A percentile compares a stretch with the other conserved stretches of the same genome.
phyloP scores from a whole-genome alignment of 768 basidiomycete species.

The Lentinula detonsa region DNA sequence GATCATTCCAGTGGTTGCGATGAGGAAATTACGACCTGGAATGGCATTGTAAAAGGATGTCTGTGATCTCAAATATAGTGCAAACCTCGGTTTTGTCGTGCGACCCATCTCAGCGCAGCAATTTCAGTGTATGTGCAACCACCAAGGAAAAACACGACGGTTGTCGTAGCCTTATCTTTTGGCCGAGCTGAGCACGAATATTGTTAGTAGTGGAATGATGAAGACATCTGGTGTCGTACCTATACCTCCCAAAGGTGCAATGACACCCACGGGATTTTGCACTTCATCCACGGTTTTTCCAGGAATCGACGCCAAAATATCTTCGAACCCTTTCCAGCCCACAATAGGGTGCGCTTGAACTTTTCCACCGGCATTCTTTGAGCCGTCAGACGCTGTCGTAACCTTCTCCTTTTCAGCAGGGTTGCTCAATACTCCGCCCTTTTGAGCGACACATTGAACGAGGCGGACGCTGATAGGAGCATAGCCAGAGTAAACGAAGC shows the following conservation, averaged over 20 bases:
- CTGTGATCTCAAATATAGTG: slow-evolving; percentile 13
- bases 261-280: slow-evolving; percentile 29
- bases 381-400: not conserved
- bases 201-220: not conserved
- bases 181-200: slow-evolving; percentile 29
- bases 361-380: slow-evolving; percentile 35
- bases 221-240: slow-evolving; percentile 19
- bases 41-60: slow-evolving; percentile 7
- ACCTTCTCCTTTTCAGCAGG: slow-evolving; percentile 56
- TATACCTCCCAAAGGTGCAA: not conserved
- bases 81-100: slow-evolving; percentile 75
- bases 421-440: slow-evolving; percentile 82
- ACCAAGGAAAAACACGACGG: slow-evolving; percentile 93
- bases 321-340: slow-evolving; percentile 98
- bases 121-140: slow-evolving; percentile 98
- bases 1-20: slow-evolving; percentile 89
- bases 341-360: slow-evolving; percentile 86
- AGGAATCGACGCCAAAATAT: slow-evolving; percentile 73
- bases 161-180: slow-evolving; percentile 66
- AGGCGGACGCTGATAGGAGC: slow-evolving; percentile 90
- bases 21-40: slow-evolving; percentile 78
- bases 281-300: slow-evolving; percentile 82
- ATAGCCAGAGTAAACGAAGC: slow-evolving; percentile 95
- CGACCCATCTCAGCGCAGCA: slow-evolving; percentile 89
- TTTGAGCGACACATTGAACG: slow-evolving; percentile 90